These are phyloP conservation scores for Hortiboletus flavorubellus DNA, from an alignment of 768 basidiomycete species.

Conservation along the genomic window DNA sequence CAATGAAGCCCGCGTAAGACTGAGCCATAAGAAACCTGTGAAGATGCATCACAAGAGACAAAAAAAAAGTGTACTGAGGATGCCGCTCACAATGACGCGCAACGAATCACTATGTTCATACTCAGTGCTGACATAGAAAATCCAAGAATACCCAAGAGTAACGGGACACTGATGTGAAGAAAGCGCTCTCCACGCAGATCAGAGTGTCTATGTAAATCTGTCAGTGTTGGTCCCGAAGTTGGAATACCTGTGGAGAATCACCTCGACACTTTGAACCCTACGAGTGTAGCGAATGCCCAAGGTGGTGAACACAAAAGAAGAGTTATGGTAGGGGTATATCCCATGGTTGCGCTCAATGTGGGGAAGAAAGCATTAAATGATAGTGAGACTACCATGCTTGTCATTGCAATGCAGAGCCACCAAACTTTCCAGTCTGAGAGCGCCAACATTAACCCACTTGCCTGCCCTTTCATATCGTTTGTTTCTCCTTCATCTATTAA, in stretches of 20 bases:
- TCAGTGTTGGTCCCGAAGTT: not conserved
- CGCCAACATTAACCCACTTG: slow-evolving; percentile 43
- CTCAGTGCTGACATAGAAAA: slow-evolving; percentile 65
- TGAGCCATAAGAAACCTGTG: slow-evolving; percentile 74
- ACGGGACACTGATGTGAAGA: slow-evolving; percentile 55
- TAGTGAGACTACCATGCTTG: slow-evolving; percentile 53
- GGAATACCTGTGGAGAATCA: slow-evolving; percentile 21
- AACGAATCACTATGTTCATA: slow-evolving; percentile 59
- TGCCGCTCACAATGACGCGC: slow-evolving; percentile 54
- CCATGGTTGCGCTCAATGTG: slow-evolving; percentile 70
- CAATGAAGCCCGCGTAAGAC: slow-evolving; percentile 69
- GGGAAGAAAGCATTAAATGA: slow-evolving; percentile 83
- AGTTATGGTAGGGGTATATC: slow-evolving; percentile 59
- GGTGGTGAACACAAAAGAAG: slow-evolving; percentile 71
- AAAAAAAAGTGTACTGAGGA: not conserved
- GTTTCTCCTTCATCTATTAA: slow-evolving; percentile 48
- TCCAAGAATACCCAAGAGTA: slow-evolving; percentile 60
- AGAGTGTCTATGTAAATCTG: slow-evolving; percentile 50
- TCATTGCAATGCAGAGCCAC: slow-evolving; percentile 67
- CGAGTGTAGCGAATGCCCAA: slow-evolving; percentile 59
- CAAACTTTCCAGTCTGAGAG: slow-evolving; percentile 81
- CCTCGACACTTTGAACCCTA: slow-evolving; percentile 53
- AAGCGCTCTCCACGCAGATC: slow-evolving; percentile 70
- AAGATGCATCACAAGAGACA: not conserved
- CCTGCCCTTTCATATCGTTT: slow-evolving; percentile 28